Base-by-base conservation (phyloP, 257 asterid genomes). In the Penstemon newberryi region DNA sequence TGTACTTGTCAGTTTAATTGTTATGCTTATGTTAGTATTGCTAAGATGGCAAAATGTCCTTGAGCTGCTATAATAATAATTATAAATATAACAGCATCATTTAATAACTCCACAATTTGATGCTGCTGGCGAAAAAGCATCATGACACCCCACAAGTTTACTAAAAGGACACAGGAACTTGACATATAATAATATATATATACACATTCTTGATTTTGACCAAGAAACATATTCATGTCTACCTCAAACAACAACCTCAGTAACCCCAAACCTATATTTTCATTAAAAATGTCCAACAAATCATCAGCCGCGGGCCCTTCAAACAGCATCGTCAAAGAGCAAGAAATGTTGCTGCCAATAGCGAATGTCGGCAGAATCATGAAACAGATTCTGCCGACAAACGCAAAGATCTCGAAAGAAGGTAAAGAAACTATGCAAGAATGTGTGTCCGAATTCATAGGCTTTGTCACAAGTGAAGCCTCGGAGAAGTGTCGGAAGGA, bases 371-470 rank as follows among this genome's bases (percentile, higher is more conserved):
- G 91, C 0, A 57, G 95, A 12, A 87, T 87, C 74, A 87, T 87
- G 95, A 87, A 85, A 73, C 83, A 85, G 49, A 85, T 70, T 3
- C 68, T 87, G 6, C 95, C 95, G 6, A 60, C 77, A 19, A 85
- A 85, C 7, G 91, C 91, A 0, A 87, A 87, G 78, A 74, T 87
- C 84, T 83, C 95, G 5, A 87, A 85, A 60, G 95, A 87, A 72
- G 87, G 89, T 36, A 87, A 87, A 57, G 95, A 87, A 44, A 87
- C 91, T 8, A 83, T 87, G 89, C 95, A 87, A 61, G 91, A 87
- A 71, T 86, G 91, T 9, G 95, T 76, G 12, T 85, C 95, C 0
- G 95, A 87, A 64, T 87, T 87, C 77, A 81, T 87, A 19, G 79
- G 87, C 42, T 87, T 87, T 44, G 95, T 87, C 54, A 87, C 95